Base-by-base conservation (phyloP, 2,329 filamentous ascomycete genomes). In the Fusarium brevicatenulatum region DNA sequence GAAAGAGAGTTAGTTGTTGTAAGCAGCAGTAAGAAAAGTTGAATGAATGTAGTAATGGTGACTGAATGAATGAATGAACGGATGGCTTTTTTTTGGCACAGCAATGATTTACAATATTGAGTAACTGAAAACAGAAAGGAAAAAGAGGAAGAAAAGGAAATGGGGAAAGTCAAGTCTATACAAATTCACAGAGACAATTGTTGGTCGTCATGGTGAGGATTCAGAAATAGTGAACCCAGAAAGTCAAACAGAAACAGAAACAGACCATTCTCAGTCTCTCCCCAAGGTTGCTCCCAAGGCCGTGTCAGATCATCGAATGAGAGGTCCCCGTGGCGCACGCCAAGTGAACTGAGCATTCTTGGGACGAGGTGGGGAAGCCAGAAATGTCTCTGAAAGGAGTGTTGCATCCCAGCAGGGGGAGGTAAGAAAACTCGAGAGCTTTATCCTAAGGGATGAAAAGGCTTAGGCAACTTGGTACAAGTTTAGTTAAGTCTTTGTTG, bases 261-360 rank as follows among this genome's bases (percentile, higher is more conserved):
- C 57, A 42, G 57, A 15, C 50, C 44, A 66, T 15, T 39, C 32
- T 34, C 32, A 34, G 32, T 34, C 32, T 54, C 49, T 57, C 67
- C 32, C n/a, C 46, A 52, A 40, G 16, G 23, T 37, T 37, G 21
- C 34, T 63, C 71, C 63, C 59, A 68, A 63, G 64, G 63, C 12
- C 39, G 54, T 50, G 65, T 74, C 72, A 75, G 72, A 75, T 75
- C 72, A 75, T 71, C 72, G 66, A 73, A 75, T 74, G 64, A 64
- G 43, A 69, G 37, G 25, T 23, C 16, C 19, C 43, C 37, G 50
- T 68, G 64, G 64, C 50, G 50, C 57, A 56, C 55, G 64, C 66
- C 66, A 68, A 68, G 42, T 59, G 39, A 63, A 68, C 63, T 36
- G 46, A 40, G 37, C 70, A 72, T 72, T 72, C 69, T 72, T 70